These are phyloP conservation scores for Sarocladium oryzae DNA, from an alignment of 2,329 filamentous ascomycete genomes.

Conservation along the genomic window DNA sequence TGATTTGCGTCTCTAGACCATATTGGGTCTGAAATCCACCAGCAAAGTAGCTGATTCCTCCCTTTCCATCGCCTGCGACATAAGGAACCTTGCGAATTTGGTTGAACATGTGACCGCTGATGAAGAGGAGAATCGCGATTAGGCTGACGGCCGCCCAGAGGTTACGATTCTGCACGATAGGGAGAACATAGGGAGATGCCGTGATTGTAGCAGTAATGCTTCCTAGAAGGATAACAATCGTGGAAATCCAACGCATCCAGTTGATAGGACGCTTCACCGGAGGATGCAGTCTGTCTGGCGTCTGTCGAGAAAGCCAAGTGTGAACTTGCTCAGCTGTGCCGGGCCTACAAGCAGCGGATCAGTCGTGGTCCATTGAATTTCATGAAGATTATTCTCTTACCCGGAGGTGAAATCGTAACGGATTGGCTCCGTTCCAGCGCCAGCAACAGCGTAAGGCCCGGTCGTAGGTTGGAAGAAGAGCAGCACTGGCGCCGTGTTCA, in stretches of 20 bases:
- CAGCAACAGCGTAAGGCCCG: slow-evolving; percentile 69
- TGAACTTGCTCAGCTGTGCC: slow-evolving; percentile 73
- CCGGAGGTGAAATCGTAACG: slow-evolving; percentile 81
- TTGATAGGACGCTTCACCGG: slow-evolving; percentile 79
- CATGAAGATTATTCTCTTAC: slow-evolving; percentile 40
- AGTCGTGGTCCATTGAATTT: slow-evolving; percentile 8
- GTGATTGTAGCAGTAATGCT: slow-evolving; percentile 62
- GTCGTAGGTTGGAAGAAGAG: slow-evolving; percentile 79
- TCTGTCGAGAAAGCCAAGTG: slow-evolving; percentile 69
- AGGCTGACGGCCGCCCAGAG: slow-evolving; percentile 88
- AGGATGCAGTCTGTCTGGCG: slow-evolving; percentile 73
- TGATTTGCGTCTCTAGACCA: slow-evolving; percentile 90
- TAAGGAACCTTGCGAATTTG: slow-evolving; percentile 96
- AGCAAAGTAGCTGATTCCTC: slow-evolving; percentile 86
- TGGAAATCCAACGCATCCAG: slow-evolving; percentile 67
- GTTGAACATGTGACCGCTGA: slow-evolving; percentile 98
- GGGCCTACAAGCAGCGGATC: slow-evolving; percentile 42
- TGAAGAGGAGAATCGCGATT: slow-evolving; percentile 86
- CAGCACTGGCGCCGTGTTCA: slow-evolving; percentile 90
- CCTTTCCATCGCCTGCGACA: slow-evolving; percentile 74
- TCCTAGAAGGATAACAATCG: slow-evolving; percentile 64
- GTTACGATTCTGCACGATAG: slow-evolving; percentile 82
- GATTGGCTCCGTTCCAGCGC: slow-evolving; percentile 58
- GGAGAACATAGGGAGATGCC: slow-evolving; percentile 71
- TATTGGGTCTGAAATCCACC: slow-evolving; percentile 89